Conservation (phyloP, 495 filamentous ascomycete species). For the Astrothelium macrocarpum region DNA sequence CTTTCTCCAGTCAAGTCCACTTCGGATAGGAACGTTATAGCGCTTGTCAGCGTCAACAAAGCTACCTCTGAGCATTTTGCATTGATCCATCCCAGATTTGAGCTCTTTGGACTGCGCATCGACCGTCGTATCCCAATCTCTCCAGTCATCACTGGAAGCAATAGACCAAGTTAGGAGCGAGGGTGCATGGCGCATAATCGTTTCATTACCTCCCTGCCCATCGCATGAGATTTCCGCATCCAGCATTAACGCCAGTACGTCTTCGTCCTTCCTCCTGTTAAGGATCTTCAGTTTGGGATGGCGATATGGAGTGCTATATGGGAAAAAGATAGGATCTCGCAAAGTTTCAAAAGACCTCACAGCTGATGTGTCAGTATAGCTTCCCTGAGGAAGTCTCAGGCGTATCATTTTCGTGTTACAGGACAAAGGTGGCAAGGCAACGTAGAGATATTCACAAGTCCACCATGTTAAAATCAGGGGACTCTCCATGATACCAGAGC, state of each 20-base stretch:
- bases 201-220: not conserved
- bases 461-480: constrained; percentile 8
- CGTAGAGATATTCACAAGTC: constrained; percentile 4
- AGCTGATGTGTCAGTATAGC: not conserved
- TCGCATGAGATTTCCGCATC: not conserved
- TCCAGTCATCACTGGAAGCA: not conserved
- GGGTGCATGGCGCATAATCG: not conserved
- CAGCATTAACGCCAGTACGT: not conserved
- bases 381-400: not conserved
- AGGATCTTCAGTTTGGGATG: constrained; percentile 5
- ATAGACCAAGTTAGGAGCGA: not conserved
- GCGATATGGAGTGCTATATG: constrained; percentile 12
- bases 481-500: not conserved
- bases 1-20: constrained; percentile 11
- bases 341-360: constrained; percentile 5
- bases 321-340: constrained; percentile 7
- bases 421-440: constrained; percentile 11
- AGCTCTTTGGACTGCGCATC: constrained; percentile 5
- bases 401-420: constrained; percentile 10
- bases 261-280: not conserved
- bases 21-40: constrained; percentile 10
- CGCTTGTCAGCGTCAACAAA: constrained; percentile 8
- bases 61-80: constrained; percentile 9
- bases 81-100: not conserved
- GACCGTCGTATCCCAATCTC: constrained; percentile 2